Evolutionary conservation across 2,329 filamentous ascomycete genomes (phyloP), one percentile per base, ranked within the genome.

Genomic region (Xylariaceae sp.): DNA sequence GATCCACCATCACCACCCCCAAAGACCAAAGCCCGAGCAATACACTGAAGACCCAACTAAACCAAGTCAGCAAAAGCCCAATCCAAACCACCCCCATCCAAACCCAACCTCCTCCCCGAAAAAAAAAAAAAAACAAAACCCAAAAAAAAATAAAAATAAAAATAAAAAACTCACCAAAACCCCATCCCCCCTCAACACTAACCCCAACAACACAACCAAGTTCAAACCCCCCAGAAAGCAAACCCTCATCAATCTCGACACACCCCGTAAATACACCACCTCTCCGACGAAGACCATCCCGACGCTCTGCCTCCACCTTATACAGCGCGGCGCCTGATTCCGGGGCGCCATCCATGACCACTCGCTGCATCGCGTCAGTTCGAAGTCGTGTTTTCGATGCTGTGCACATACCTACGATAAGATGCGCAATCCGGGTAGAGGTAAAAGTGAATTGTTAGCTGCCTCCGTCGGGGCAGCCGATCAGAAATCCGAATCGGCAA

Each of bases 181-280:
- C 1, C 75, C 78, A n/a, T 70, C 71, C 39, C 75, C 76, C 75
- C 65, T 81, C 79, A 0, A 76, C 70, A 51, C 80, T 84, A 51
- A 83, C 50, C 0, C 80, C 81, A 1, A 81, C 75, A 0, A 84
- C 73, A 18, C 67, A 68, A 0, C 79, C 80, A n/a, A 76, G 66
- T 64, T 77, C 74, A 10, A 81, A 68, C 0, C 63, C 66, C 2
- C 70, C 71, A 5, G 74, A 52, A 5, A 83, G 67, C 5, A 78
- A 70, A 29, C 75, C 64, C 2, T 71, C 65, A 57, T 84, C 80
- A 32, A 84, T 59, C 56, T 76, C 78, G 2, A 46, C 40, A 49
- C 77, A 80, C 12, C 79, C 80, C 1, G 72, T 76, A 26, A 60
- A 54, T 29, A 74, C 65, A 4, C 51, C 54, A 0, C 74, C 74